These are phyloP conservation scores for Wakefieldia striispora DNA, from an alignment of 768 basidiomycete genomes.

Conservation along the genomic window DNA sequence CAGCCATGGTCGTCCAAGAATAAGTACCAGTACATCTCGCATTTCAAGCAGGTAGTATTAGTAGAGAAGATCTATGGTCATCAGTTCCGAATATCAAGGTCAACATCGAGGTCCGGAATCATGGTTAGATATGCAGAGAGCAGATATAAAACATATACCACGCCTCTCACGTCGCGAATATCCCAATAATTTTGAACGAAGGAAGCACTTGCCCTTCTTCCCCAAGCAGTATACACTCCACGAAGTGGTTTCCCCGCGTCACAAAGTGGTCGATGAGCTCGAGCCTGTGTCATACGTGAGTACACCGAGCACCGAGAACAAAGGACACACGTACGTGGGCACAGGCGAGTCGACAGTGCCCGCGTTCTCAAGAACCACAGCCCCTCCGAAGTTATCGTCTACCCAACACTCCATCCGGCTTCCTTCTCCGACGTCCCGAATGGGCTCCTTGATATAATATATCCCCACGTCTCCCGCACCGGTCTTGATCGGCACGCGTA, in stretches of 20 bases:
- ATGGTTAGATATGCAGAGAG: not conserved
- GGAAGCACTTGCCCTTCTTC: constrained; percentile 81
- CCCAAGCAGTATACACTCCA: constrained; percentile 86
- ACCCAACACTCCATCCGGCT: constrained; percentile 92
- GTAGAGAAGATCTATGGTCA: not conserved
- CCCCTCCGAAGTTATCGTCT: constrained; percentile 88
- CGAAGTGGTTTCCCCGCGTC: constrained; percentile 84
- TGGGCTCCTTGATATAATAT: constrained; percentile 82
- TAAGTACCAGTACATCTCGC: not conserved
- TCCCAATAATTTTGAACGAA: constrained; percentile 87
- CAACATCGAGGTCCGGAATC: not conserved
- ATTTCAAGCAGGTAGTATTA: not conserved
- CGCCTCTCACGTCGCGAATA: constrained; percentile 67
- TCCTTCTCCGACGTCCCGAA: constrained; percentile 53
- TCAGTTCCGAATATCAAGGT: not conserved
- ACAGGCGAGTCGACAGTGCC: constrained; percentile 59
- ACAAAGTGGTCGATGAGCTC: constrained; percentile 86
- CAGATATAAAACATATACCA: not conserved
- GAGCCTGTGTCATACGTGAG: constrained; percentile 45
- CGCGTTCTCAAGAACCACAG: constrained; percentile 73
- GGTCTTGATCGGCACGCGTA: constrained; percentile 81
- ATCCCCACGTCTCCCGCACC: constrained; percentile 92
- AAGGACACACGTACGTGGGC: constrained; percentile 57
- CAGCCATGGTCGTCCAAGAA: no score
- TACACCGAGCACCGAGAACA: not conserved